phyloP scores from a whole-genome alignment of 345 rosid species.

The Camelina sativa region DNA sequence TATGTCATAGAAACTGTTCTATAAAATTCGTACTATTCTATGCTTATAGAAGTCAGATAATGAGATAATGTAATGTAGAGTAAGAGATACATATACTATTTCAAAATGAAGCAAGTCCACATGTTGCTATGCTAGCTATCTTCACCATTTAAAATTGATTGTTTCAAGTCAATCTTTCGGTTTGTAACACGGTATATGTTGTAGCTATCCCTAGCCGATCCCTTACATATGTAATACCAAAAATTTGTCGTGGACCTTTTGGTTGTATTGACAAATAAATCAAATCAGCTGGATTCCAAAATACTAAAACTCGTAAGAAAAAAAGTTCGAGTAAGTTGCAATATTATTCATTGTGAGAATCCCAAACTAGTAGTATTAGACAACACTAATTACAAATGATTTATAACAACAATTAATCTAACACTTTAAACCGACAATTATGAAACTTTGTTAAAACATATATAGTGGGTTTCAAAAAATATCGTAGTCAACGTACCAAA shows the following conservation, averaged over 20 bases:
- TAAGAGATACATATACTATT: background rate
- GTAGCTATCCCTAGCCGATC: constrained; percentile 9
- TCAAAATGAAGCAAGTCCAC: background rate
- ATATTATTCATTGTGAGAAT: background rate
- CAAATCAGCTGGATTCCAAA: constrained; percentile 12
- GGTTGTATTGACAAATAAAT: background rate
- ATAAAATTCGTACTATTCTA: background rate
- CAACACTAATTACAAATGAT: constrained; percentile 9
- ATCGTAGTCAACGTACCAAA: constrained; percentile 13
- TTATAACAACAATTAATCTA: background rate
- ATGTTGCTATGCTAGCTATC: background rate
- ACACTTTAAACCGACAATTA: constrained; percentile 4
- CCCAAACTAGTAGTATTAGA: background rate
- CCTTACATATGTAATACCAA: background rate
- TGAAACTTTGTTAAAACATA: background rate
- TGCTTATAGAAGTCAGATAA: constrained; percentile 4
- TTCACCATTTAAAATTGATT: background rate
- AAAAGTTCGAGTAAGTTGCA: background rate
- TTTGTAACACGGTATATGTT: constrained; percentile 1
- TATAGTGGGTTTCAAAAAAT: background rate
- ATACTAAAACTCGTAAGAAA: background rate
- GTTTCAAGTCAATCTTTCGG: background rate
- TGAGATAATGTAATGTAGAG: background rate
- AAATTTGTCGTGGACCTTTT: background rate
- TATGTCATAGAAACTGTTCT: constrained; percentile 23